phyloP scores from a whole-genome alignment of 192 early-diverging fungal genomes.

The Backusella mclennaniae region DNA sequence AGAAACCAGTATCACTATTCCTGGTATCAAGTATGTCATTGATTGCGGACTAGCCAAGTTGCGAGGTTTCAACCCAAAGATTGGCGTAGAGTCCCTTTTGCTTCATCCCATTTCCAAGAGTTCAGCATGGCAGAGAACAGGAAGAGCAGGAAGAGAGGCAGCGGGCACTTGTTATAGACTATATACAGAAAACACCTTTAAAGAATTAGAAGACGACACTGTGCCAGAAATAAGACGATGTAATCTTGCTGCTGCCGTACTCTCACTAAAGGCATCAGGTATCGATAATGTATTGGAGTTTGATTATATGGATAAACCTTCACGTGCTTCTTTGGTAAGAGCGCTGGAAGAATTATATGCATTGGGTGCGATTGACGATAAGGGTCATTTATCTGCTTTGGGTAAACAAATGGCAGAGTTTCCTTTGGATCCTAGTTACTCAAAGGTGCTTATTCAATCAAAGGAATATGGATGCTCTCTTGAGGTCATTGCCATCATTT shows the following conservation, averaged over 20 bases:
- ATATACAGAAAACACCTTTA: slow-evolving; percentile 84
- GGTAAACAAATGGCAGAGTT: slow-evolving; percentile 87
- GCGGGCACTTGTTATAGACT: slow-evolving; percentile 89
- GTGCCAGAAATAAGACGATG: slow-evolving; percentile 94
- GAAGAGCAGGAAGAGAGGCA: slow-evolving; percentile 96
- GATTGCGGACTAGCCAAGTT: slow-evolving; percentile 94
- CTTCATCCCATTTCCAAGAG: slow-evolving; percentile 90
- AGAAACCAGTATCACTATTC: slow-evolving; percentile 96
- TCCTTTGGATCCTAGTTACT: slow-evolving; percentile 86
- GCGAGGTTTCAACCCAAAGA: slow-evolving; percentile 83
- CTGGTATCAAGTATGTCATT: slow-evolving; percentile 91
- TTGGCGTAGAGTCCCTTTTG: slow-evolving; percentile 84
- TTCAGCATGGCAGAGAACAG: slow-evolving; percentile 86
- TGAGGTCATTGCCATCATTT: slow-evolving; percentile 87
- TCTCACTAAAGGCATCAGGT: slow-evolving; percentile 90
- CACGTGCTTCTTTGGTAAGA: slow-evolving; percentile 67
- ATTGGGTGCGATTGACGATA: slow-evolving; percentile 82
- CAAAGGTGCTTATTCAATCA: slow-evolving; percentile 90
- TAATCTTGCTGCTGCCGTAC: slow-evolving; percentile 81
- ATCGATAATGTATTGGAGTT: slow-evolving; percentile 87
- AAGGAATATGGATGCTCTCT: slow-evolving; percentile 72
- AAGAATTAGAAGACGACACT: slow-evolving; percentile 70
- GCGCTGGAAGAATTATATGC: slow-evolving; percentile 90
- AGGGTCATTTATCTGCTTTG: slow-evolving; percentile 72
- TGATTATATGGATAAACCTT: slow-evolving; percentile 94